phyloP scores from a whole-genome alignment of 2,329 filamentous ascomycete species.

The Magnaporthales sp. region DNA sequence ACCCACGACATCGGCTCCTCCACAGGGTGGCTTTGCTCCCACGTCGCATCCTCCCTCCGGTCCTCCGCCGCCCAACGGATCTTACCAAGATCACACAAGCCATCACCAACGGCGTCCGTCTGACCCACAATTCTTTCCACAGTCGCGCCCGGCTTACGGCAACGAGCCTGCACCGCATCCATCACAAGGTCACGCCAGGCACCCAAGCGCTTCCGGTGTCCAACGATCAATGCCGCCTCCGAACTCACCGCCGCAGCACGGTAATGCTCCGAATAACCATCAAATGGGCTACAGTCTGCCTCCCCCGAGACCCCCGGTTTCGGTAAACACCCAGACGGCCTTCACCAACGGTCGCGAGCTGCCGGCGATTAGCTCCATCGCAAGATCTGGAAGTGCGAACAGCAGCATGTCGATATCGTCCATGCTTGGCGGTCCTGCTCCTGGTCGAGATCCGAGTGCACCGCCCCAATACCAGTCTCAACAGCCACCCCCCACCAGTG shows the following conservation, averaged over 20 bases:
- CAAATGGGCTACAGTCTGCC: constrained; percentile 34
- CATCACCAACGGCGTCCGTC: constrained; percentile 28
- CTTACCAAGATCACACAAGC: constrained; percentile 18
- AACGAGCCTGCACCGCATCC: constrained; percentile 21
- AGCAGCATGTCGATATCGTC: constrained; percentile 55
- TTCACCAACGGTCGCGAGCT: constrained; percentile 43
- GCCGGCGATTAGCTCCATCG: constrained; percentile 40
- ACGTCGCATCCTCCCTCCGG: constrained; percentile 8
- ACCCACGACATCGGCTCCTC: constrained; percentile 11
- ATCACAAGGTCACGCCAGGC: constrained; percentile 27
- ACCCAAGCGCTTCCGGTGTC: constrained; percentile 36
- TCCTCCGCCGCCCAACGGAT: constrained; percentile 13
- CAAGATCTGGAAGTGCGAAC: constrained; percentile 35
- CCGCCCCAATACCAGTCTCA: constrained; percentile 25
- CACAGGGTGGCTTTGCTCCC: constrained; percentile 10
- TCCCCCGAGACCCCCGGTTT: constrained; percentile 32
- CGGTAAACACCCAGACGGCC: constrained; percentile 32
- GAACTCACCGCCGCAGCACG: constrained; percentile 31
- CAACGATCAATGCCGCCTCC: constrained; percentile 37
- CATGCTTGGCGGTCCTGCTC: constrained; percentile 45
- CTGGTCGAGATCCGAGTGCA: constrained; percentile 19
- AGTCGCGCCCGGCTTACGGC: constrained; percentile 18
- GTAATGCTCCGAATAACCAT: constrained; percentile 16
- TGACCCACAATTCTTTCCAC: constrained; percentile 33
- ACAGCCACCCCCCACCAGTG: constrained; percentile 27